phyloP scores from a whole-genome alignment of 1,284 basidiomycete genomes.

The Irpex rosettiformis region DNA sequence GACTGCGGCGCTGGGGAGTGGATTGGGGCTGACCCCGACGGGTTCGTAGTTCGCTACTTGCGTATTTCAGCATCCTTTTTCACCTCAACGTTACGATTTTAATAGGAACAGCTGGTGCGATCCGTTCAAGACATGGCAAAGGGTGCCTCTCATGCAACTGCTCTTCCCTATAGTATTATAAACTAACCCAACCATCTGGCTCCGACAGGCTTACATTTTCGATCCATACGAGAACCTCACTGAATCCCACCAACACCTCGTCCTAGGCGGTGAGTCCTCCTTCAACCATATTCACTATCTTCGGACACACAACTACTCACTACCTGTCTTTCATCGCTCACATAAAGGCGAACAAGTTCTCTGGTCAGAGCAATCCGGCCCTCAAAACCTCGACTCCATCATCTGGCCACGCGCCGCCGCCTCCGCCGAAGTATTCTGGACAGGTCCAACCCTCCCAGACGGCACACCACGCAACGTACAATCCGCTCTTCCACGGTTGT shows the following conservation, averaged over 20 bases:
- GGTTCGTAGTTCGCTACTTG: slow-evolving; percentile 22
- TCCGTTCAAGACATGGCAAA: slow-evolving; percentile 73
- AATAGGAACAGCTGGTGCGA: slow-evolving; percentile 56
- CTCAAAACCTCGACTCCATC: slow-evolving; percentile 67
- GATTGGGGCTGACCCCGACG: slow-evolving; percentile 54
- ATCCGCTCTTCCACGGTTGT: slow-evolving; percentile 73
- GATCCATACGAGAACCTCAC: slow-evolving; percentile 63
- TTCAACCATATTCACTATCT: not conserved
- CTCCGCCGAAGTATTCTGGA: slow-evolving; percentile 83
- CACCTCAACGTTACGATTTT: slow-evolving; percentile 31
- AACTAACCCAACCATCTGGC: too few species aligned
- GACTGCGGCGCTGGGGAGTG: slow-evolving; percentile 81
- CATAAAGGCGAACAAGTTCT: not conserved
- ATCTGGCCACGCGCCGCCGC: slow-evolving; percentile 81
- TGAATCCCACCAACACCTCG: slow-evolving; percentile 40
- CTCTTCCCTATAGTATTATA: too few species aligned
- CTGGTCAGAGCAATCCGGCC: slow-evolving; percentile 63
- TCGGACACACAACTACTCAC: not conserved
- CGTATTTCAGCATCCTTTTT: not conserved
- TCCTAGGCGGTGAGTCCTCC: slow-evolving; percentile 59
- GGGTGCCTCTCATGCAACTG: too few species aligned
- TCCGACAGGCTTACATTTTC: slow-evolving; percentile 70
- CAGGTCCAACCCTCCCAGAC: slow-evolving; percentile 27
- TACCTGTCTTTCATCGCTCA: not conserved
- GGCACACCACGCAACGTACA: slow-evolving; percentile 38